These are phyloP conservation scores for Fragosphaeria purpurea DNA, from an alignment of 2,329 filamentous ascomycete species.

Conservation along the genomic window DNA sequence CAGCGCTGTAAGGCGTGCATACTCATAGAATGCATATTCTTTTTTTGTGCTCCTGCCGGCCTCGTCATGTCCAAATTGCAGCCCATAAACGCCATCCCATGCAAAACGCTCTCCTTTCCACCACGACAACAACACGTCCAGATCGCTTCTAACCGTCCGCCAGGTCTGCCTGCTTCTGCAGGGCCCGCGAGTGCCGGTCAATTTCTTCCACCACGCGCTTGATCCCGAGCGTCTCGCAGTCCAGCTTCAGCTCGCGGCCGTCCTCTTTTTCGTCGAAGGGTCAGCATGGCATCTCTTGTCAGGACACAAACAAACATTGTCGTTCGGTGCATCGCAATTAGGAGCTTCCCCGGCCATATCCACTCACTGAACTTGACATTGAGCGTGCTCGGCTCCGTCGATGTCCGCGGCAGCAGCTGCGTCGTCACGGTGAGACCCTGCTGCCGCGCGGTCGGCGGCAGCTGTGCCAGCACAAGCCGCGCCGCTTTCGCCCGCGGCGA, in stretches of 20 bases:
- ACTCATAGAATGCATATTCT: too few relatives aligned
- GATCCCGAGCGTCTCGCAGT: slow-evolving; percentile 72
- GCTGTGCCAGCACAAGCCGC: slow-evolving; percentile 74
- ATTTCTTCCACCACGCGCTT: slow-evolving; percentile 82
- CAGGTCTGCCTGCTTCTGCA: slow-evolving; percentile 78
- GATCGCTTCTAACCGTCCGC: slow-evolving; percentile 26
- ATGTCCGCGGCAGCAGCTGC: slow-evolving; percentile 60
- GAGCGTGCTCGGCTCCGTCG: slow-evolving; percentile 58
- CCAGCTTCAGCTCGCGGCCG: slow-evolving; percentile 78
- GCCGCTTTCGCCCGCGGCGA: slow-evolving; percentile 67
- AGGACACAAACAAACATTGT: too few relatives aligned
- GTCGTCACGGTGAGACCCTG: slow-evolving; percentile 68
- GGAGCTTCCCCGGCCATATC: too few relatives aligned
- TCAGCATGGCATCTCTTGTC: slow-evolving; percentile 3
- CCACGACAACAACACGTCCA: too few relatives aligned
- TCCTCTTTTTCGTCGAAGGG: slow-evolving; percentile 51
- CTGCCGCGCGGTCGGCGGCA: slow-evolving; percentile 68
- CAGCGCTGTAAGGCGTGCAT: too few relatives aligned
- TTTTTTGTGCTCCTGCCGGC: too few relatives aligned
- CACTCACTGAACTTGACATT: slow-evolving; percentile 75
- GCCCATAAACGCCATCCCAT: background rate
- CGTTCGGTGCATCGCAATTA: too few relatives aligned
- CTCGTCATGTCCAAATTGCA: too few relatives aligned
- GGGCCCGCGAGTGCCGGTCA: slow-evolving; percentile 72
- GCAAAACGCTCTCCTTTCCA: background rate